Percentiles rank a stretch among this genome's conserved stretches.
phyloP scores from a whole-genome alignment of 345 rosid species.

The Populus nigra region DNA sequence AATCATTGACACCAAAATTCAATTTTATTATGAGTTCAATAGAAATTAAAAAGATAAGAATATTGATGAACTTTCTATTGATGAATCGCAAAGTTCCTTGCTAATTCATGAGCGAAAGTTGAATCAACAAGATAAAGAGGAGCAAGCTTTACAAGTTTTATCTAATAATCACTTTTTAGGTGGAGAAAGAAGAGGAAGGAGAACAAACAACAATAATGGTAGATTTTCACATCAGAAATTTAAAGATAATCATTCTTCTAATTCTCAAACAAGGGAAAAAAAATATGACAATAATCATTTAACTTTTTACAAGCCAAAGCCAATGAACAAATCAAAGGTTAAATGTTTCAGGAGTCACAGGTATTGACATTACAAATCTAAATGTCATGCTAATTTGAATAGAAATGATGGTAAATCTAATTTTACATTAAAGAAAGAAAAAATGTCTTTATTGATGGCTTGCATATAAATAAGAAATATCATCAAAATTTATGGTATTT shows the following conservation, averaged over 20 bases:
- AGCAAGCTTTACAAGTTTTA: not conserved
- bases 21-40: too few relatives aligned
- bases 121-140: not conserved
- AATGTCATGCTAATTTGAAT: too few relatives aligned
- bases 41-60: too few relatives aligned
- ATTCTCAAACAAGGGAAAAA: too few relatives aligned
- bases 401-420: not conserved
- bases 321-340: not conserved
- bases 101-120: not conserved
- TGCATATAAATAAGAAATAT: not conserved
- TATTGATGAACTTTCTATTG: not conserved
- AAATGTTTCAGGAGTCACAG: not conserved
- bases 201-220: too few relatives aligned
- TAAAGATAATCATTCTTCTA: too few relatives aligned
- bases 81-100: not conserved
- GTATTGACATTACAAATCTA: slow-evolving; percentile 1
- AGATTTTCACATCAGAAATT: too few relatives aligned
- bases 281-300: too few relatives aligned
- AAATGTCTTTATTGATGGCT: not conserved
- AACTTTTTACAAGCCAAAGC: too few relatives aligned
- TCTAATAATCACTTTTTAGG: too few relatives aligned
- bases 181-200: too few relatives aligned
- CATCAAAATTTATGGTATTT: not conserved
- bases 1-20: too few relatives aligned
- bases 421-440: not conserved